Conservation (phyloP, 2,329 filamentous ascomycete species). For the Trichoderma hamatum region DNA sequence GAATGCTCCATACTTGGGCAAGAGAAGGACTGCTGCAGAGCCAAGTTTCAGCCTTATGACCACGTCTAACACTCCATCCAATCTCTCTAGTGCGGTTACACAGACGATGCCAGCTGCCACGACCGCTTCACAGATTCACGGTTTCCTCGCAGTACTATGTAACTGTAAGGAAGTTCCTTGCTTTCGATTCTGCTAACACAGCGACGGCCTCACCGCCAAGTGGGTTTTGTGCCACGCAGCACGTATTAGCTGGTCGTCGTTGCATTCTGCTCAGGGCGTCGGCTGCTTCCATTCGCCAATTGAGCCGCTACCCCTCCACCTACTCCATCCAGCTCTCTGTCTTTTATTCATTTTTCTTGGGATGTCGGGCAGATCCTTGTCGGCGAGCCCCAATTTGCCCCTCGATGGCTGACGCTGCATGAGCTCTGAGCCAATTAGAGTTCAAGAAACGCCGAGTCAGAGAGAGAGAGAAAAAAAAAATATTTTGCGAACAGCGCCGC, state of each 20-base stretch:
- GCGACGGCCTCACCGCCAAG: constrained; percentile 16
- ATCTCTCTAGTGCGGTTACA: neutral
- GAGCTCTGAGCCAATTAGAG: neutral
- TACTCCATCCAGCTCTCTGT: neutral
- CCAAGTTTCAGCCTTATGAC: neutral
- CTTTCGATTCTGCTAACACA: neutral
- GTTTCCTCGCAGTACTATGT: no score
- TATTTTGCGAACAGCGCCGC: neutral
- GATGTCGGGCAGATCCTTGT: constrained; percentile 15
- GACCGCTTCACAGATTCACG: neutral
- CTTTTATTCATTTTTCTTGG: neutral
- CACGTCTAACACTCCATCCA: neutral
- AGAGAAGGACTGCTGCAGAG: neutral
- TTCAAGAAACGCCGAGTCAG: neutral
- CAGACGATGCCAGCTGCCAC: neutral
- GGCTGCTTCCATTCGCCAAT: constrained; percentile 8
- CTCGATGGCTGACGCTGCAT: constrained; percentile 6
- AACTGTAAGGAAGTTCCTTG: no score
- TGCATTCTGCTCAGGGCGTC: neutral
- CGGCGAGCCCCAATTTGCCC: constrained; percentile 1
- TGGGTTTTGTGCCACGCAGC: neutral
- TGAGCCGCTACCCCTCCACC: neutral
- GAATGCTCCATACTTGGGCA: neutral
- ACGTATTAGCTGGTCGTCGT: neutral
- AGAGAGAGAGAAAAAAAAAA: neutral